Conservation (phyloP, 2,329 filamentous ascomycete genomes). For the Bipolaris bicolor region DNA sequence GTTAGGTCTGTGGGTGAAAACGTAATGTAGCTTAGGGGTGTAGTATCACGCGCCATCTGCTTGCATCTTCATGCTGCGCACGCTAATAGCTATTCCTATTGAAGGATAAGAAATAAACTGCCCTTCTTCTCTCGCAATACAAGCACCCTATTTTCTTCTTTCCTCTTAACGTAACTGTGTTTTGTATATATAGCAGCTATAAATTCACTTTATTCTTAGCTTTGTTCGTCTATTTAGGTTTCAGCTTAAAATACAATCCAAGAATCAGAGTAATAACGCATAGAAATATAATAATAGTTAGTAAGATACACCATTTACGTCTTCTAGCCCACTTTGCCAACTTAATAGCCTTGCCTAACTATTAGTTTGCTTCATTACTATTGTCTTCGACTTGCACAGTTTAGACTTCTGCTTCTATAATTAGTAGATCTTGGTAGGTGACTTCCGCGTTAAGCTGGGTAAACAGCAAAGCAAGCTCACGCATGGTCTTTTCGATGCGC, state of each 20-base stretch:
- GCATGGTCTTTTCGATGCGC: conserved; percentile 76
- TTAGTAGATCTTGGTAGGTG: conserved; percentile 71
- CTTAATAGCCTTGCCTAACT: conserved; percentile 71
- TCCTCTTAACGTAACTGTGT: not conserved
- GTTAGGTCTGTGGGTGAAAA: not conserved
- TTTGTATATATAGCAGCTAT: not conserved
- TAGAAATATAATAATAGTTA: conserved; percentile 59
- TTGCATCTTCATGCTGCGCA: too few species aligned
- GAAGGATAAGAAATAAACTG: too few species aligned
- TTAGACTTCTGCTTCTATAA: conserved; percentile 68
- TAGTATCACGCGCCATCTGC: too few species aligned
- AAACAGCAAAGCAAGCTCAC: conserved; percentile 73
- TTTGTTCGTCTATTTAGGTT: conserved; percentile 10
- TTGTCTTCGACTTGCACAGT: conserved; percentile 70
- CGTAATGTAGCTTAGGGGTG: too few species aligned
- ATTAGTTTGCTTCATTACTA: conserved; percentile 70
- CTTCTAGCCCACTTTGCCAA: conserved; percentile 70
- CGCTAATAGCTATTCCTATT: too few species aligned
- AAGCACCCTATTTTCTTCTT: too few species aligned
- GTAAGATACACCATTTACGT: conserved; percentile 82
- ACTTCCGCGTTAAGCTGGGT: conserved; percentile 76
- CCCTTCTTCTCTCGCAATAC: too few species aligned
- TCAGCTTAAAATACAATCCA: conserved; percentile 56
- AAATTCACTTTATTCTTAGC: not conserved
- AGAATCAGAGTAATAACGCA: conserved; percentile 57